Base-by-base conservation (phyloP, 164 flowering plant species). In the Berberis thunbergii region DNA sequence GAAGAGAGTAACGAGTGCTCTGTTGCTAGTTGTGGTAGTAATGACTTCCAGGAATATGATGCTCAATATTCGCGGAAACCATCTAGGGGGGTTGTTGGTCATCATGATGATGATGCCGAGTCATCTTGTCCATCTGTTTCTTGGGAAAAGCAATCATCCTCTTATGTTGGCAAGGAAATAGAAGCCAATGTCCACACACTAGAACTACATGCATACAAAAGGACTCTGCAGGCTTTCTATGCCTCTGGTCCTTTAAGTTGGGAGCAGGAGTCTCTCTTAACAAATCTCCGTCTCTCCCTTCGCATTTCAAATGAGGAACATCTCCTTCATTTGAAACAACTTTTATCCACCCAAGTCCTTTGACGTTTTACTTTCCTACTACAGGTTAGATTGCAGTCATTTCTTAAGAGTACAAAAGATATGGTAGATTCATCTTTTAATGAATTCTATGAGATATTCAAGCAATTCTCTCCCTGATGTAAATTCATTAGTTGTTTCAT, bases 201-300 rank as follows among this genome's bases (percentile, higher is more conserved):
- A 63, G 83, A 81, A 74, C 64, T 79, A 43, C 70, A 61, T 65
- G 83, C 82, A 48, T 83, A 83, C 58, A 65, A 69, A 59, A 62
- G 71, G 38, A 81, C 81, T 5, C 38, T 83, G 63, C 71, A 67
- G 66, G 81, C 85, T 49, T 57, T 81, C 53, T 69, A 76, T 75
- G 84, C 76, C 60, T 79, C 79, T 39, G 87, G 87, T 53, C 84
- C 84, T n/a, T 72, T 83, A 67, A 83, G 77, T 67, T 83, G 87
- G 85, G 85, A 79, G 39, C 79, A 75, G 63, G 87, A 83, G 59
- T 57, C 72, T n/a, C 73, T 79, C 48, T 49, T 81, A 45, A 83
- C 87, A 63, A 73, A 83, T 64, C 87, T 83, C 49, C 85, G 85
- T 43, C 61, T 72, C 43, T 75, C 72, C 43, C 81, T 83, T 13